Evolutionary conservation across 75 land plant genomes (phyloP), one percentile per base, ranked within the genome.

Genomic region (Picea sitchensis): DNA sequence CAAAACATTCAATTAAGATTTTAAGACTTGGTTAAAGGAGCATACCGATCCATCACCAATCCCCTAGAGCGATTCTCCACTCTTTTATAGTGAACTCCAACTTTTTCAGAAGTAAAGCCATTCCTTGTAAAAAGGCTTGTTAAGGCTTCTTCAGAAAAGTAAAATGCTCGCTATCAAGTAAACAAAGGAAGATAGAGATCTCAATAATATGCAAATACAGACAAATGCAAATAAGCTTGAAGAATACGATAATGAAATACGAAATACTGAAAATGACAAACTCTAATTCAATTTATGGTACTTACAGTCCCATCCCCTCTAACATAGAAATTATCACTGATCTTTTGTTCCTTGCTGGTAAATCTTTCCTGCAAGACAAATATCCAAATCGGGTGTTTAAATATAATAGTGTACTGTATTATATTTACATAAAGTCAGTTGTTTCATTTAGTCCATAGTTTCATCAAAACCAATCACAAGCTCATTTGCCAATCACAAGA

Each of bases 301-400:
- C 96, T 82, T 85, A 96, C 99, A 73, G 99, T 97, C 77, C 99
- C 99, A 87, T 97, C 99, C 79, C 99, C 98, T 63, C 99, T 89
- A 78, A 92, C 99, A 88, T 90, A 97, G 60, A 95, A 97, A 73
- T 97, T 97, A 34, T 97, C 98, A 85, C 98, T 93, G 72, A 97
- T 92, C 76, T 91, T 85, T 67, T 97, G 99, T 26, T 91, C 94
- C 86, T 95, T 97, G 83, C 76, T 75, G 23, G 79, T 86, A 20
- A 97, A 81, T 78, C 99, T 86, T 81, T 97, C 94, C 99, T 96
- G 82, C 61, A 79, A 21, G 44, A 4, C 76, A 79, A 21, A 44
- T 75, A 80, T 14, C 59, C 31, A 13, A 51, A 51, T 54, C 5
- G 23, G n/a, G 44, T 5, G 26, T 76, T 76, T 56, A 62, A 56